These are phyloP conservation scores for Elaeis guineensis DNA, from an alignment of 176 grass and related monocot genomes.

Conservation along the genomic window DNA sequence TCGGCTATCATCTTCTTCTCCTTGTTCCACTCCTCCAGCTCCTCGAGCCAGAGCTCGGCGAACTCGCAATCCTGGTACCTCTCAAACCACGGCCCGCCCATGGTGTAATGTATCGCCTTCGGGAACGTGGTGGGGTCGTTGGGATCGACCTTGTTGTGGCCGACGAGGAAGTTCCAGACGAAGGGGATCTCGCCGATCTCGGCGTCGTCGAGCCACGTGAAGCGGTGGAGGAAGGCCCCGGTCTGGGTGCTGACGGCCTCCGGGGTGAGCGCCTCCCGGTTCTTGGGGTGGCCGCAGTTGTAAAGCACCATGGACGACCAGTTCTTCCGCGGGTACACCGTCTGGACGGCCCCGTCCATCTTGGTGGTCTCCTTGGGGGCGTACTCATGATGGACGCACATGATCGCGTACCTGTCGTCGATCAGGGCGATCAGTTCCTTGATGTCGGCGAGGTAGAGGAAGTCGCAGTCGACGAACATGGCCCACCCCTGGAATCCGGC, in stretches of 20 bases:
- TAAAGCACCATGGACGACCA: conserved; percentile 95
- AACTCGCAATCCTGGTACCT: conserved; percentile 66
- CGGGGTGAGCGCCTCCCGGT: conserved; percentile 53
- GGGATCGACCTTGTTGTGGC: conserved; percentile 68
- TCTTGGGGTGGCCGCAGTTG: conserved; percentile 89
- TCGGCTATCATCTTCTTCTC: conserved; percentile 28
- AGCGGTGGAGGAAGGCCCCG: conserved; percentile 70
- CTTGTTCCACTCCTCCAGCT: conserved; percentile 38
- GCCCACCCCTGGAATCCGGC: conserved; percentile 64
- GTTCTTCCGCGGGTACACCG: conserved; percentile 82
- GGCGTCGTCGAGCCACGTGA: conserved; percentile 78
- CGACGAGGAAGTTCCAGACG: conserved; percentile 89
- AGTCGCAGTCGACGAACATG: conserved; percentile 89
- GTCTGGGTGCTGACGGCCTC: conserved; percentile 58
- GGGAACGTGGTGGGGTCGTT: conserved; percentile 38
- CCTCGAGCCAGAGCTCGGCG: conserved; percentile 69
- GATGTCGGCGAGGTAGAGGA: conserved; percentile 81
- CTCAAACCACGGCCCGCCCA: conserved; percentile 81
- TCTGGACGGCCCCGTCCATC: conserved; percentile 90
- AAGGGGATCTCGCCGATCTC: conserved; percentile 72
- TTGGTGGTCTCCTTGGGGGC: conserved; percentile 63
- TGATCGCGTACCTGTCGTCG: conserved; percentile 22
- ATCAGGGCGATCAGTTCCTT: conserved; percentile 30
- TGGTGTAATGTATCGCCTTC: conserved; percentile 67
- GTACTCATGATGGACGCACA: conserved; percentile 88